A percentile compares a stretch with the other conserved stretches of the same genome.
phyloP scores from a whole-genome alignment of 768 basidiomycete species.

The Pulveroboletus ravenelii region DNA sequence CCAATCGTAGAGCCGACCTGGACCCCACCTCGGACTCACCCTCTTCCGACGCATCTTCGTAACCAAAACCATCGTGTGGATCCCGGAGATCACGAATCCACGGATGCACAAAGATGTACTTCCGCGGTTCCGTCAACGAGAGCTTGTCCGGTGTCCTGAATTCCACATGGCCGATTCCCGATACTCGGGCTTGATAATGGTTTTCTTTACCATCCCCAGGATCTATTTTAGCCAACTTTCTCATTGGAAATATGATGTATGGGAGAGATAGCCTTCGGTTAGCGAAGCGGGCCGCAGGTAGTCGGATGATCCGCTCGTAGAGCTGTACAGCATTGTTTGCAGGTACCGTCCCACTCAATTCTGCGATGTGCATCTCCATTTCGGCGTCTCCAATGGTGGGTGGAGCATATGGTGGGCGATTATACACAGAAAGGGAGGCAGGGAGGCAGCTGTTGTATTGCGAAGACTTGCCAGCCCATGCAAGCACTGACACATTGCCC shows the following conservation, averaged over 20 bases:
- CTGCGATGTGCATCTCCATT: not conserved
- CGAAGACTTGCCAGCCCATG: slow-evolving; percentile 3
- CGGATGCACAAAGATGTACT: slow-evolving; percentile 6
- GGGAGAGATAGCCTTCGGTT: slow-evolving; percentile 6
- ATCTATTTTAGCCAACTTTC: not conserved
- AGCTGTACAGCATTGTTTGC: not conserved
- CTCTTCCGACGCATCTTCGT: not conserved
- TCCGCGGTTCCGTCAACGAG: not conserved
- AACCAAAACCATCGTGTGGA: not conserved
- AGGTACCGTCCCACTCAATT: not conserved
- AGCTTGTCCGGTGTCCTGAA: slow-evolving; percentile 3
- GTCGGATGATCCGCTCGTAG: not conserved
- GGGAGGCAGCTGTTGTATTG: slow-evolving; percentile 12
- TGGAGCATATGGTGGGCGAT: too few relatives aligned
- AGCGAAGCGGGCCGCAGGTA: slow-evolving; percentile 1
- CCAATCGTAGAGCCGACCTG: too few relatives aligned
- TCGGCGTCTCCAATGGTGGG: not conserved
- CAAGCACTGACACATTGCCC: slow-evolving; percentile 1
- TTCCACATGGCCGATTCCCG: slow-evolving; percentile 1
- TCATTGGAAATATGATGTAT: slow-evolving; percentile 6
- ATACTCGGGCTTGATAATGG: slow-evolving; percentile 1
- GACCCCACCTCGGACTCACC: too few relatives aligned
- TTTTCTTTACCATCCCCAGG: not conserved
- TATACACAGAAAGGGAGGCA: not conserved
- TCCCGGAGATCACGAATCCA: slow-evolving; percentile 9